A percentile compares a stretch with the other conserved stretches of the same genome.
These are phyloP conservation scores for Kodamaea hsintzibuensis DNA, from an alignment of 805 yeast genomes.

Conservation along the genomic window DNA sequence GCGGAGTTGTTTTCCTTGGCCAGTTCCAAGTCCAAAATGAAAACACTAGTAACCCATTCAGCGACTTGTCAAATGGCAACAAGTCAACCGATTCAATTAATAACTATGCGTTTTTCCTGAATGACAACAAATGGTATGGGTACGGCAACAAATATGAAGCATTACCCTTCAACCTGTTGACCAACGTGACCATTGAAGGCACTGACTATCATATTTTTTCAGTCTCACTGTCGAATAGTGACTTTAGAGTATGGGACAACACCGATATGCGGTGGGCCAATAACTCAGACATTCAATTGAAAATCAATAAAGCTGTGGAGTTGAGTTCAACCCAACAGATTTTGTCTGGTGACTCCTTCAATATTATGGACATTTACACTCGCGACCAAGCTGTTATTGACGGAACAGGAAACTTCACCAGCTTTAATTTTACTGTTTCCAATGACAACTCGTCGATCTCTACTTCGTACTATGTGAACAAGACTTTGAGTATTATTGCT, in stretches of 20 bases:
- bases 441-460: slow-evolving; percentile 18
- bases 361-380: slow-evolving; percentile 31
- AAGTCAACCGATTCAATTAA: slow-evolving; percentile 19
- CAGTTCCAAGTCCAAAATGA: slow-evolving; percentile 28
- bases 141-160: slow-evolving; percentile 37
- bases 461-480: slow-evolving; percentile 48
- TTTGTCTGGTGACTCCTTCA: slow-evolving; percentile 36
- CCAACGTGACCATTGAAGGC: slow-evolving; percentile 38
- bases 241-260: slow-evolving; percentile 43
- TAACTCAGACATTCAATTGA: slow-evolving; percentile 27
- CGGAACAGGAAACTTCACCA: slow-evolving; percentile 21
- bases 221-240: slow-evolving; percentile 20
- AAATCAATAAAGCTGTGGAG: slow-evolving; percentile 28
- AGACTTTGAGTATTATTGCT: slow-evolving; percentile 54
- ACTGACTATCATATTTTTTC: slow-evolving; percentile 45
- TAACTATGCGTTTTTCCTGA: slow-evolving; percentile 37
- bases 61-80: slow-evolving; percentile 31
- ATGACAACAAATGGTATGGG: slow-evolving; percentile 42
- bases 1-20: slow-evolving; percentile 32
- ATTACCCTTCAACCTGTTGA: slow-evolving; percentile 26
- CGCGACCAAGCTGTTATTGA: slow-evolving; percentile 27
- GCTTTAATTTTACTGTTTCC: slow-evolving; percentile 25
- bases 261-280: slow-evolving; percentile 36
- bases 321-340: slow-evolving; percentile 30
- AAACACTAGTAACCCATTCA: slow-evolving; percentile 25